Evolutionary conservation across 257 asterid genomes (phyloP).

Genomic region (Eucommia ulmoides): DNA sequence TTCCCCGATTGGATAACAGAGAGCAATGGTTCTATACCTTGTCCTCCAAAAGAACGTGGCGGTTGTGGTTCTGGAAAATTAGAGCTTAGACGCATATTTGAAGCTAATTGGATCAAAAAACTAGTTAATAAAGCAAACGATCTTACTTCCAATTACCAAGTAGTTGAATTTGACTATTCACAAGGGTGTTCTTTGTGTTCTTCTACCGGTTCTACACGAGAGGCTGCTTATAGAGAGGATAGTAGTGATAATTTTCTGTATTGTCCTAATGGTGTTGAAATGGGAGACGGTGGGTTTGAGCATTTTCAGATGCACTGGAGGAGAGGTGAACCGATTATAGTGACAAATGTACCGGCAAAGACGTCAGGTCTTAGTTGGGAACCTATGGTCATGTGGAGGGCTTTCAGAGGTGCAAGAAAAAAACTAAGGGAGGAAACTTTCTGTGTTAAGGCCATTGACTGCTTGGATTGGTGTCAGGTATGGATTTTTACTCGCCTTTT

Average conservation of each 20-base stretch:
- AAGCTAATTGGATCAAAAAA: constrained; percentile 39
- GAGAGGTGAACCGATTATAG: constrained; percentile 75
- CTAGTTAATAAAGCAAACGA: constrained; percentile 39
- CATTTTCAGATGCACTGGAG: constrained; percentile 87
- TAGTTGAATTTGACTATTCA: constrained; percentile 26
- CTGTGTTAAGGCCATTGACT: constrained; percentile 64
- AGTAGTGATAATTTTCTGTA: constrained; percentile 46
- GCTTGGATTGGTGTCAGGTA: constrained; percentile 87
- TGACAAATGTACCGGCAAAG: constrained; percentile 33
- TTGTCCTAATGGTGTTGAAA: constrained; percentile 51
- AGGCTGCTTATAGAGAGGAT: constrained; percentile 41
- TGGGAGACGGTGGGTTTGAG: constrained; percentile 25
- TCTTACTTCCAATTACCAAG: constrained; percentile 24
- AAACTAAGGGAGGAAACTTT: constrained; percentile 33
- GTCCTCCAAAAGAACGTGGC: constrained; percentile 61
- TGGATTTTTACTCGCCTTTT: constrained; percentile 5
- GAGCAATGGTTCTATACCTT: constrained; percentile 40
- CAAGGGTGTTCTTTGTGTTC: constrained; percentile 33
- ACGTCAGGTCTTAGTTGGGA: constrained; percentile 89
- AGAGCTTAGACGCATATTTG: constrained; percentile 37
- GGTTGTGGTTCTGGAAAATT: constrained; percentile 60
- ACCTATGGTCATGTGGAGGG: constrained; percentile 83
- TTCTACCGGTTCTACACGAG: constrained; percentile 20
- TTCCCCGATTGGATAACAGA: constrained; percentile 38
- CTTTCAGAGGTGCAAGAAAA: constrained; percentile 54